Percentiles rank a stretch among this genome's conserved stretches.
These are phyloP conservation scores for Colletotrichum sp. DNA, from an alignment of 2,329 filamentous ascomycete species.

Conservation along the genomic window DNA sequence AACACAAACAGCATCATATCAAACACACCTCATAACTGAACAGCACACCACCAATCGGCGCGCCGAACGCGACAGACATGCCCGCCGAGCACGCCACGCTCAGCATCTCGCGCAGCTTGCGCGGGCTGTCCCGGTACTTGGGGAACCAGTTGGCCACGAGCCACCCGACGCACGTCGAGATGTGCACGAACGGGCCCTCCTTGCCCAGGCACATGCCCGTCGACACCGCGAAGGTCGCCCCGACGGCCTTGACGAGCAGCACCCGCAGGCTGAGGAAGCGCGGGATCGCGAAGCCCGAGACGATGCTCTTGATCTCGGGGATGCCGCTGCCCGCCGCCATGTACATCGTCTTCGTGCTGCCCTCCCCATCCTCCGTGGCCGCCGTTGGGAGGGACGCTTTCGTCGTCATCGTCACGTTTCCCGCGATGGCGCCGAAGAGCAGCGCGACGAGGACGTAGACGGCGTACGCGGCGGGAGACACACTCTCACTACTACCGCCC, in stretches of 20 bases:
- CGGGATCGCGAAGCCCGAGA: conserved; percentile 65
- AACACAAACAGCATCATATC: neutral
- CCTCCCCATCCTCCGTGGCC: neutral
- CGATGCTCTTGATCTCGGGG: conserved; percentile 66
- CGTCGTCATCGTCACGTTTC: conserved; percentile 33
- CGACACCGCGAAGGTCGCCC: conserved; percentile 61
- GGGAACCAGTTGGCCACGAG: conserved; percentile 56
- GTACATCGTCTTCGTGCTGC: conserved; percentile 56
- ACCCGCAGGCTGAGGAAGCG: conserved; percentile 61
- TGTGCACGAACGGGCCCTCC: conserved; percentile 67
- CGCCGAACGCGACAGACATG: conserved; percentile 65
- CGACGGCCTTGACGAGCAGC: conserved; percentile 61
- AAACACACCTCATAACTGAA: conserved; percentile 56
- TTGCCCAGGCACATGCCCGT: conserved; percentile 67
- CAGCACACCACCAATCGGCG: conserved; percentile 65
- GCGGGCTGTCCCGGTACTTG: conserved; percentile 61
- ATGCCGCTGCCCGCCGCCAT: conserved; percentile 65
- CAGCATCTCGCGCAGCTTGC: conserved; percentile 63
- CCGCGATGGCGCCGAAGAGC: conserved; percentile 28
- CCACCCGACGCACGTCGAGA: conserved; percentile 62
- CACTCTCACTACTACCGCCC: neutral
- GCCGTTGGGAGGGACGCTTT: conserved; percentile 48
- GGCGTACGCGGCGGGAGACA: conserved; percentile 24
- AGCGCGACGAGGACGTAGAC: conserved; percentile 30
- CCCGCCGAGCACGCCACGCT: conserved; percentile 62